A percentile compares a stretch with the other conserved stretches of the same genome.
Conservation (phyloP, 2,329 filamentous ascomycete species). For the Aspergillus sp. region DNA sequence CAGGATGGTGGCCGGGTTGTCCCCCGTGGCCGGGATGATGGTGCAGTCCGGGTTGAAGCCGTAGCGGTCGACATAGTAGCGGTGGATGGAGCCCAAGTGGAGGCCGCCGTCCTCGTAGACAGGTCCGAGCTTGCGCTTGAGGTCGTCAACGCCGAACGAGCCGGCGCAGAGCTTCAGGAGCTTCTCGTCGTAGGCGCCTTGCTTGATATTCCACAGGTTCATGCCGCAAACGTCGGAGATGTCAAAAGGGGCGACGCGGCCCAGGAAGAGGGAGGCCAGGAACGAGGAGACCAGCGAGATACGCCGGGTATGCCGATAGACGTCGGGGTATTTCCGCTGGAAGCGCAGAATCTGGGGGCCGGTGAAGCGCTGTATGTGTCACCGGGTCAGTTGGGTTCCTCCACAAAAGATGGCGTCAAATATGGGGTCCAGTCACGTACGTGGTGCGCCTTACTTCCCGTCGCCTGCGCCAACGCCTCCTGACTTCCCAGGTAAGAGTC, state of each 20-base stretch:
- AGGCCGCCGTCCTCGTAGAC: slow-evolving; percentile 78
- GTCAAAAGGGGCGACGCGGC: slow-evolving; percentile 82
- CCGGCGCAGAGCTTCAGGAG: slow-evolving; percentile 76
- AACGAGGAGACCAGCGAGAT: slow-evolving; percentile 97
- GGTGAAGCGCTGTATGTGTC: slow-evolving; percentile 77
- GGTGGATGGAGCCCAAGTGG: slow-evolving; percentile 70
- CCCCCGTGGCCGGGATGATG: slow-evolving; percentile 85
- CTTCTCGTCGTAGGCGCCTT: slow-evolving; percentile 69
- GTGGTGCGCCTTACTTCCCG: slow-evolving; percentile 93
- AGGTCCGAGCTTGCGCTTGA: slow-evolving; percentile 76
- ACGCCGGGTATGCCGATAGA: slow-evolving; percentile 75
- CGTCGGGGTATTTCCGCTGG: slow-evolving; percentile 72
- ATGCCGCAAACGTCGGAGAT: slow-evolving; percentile 94
- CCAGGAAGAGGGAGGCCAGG: slow-evolving; percentile 85
- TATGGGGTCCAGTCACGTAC: slow-evolving; percentile 51
- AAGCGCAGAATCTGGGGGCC: slow-evolving; percentile 95
- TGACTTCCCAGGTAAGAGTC: slow-evolving; percentile 68
- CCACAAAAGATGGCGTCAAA: neutral
- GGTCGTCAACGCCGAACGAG: slow-evolving; percentile 58
- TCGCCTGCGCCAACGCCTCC: slow-evolving; percentile 70
- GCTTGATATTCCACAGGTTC: slow-evolving; percentile 90
- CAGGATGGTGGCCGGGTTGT: slow-evolving; percentile 94
- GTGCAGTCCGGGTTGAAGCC: slow-evolving; percentile 74
- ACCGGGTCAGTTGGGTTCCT: too few species aligned
- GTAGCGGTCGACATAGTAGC: slow-evolving; percentile 77